A percentile compares a stretch with the other conserved stretches of the same genome.
phyloP scores from a whole-genome alignment of 1,284 basidiomycete species.

The Cutaneotrichosporon daszewskae region DNA sequence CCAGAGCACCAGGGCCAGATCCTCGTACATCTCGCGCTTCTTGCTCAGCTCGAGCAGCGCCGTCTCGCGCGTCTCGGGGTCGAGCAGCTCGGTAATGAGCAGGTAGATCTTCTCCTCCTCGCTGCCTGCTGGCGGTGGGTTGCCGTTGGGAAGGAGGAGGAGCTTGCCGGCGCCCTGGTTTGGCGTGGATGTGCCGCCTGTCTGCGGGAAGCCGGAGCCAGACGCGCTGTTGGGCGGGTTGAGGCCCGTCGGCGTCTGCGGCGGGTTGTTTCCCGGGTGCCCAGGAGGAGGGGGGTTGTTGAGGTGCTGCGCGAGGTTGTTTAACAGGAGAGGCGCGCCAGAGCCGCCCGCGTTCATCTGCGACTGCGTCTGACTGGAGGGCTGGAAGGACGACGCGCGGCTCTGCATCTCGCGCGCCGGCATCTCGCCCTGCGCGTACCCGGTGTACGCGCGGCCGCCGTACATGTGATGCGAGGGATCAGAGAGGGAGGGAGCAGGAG shows the following conservation, averaged over 20 bases:
- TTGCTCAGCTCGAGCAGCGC: conserved; percentile 95
- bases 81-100: conserved; percentile 52
- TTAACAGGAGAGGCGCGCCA: conserved; percentile 37
- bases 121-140: conserved; percentile 37
- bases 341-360: conserved; percentile 10
- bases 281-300: conserved; percentile 49
- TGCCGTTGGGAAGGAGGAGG: conserved; percentile 43
- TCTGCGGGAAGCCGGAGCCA: background rate
- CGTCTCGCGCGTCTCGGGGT: conserved; percentile 64
- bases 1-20: conserved; percentile 95
- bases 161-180: conserved; percentile 32
- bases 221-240: background rate
- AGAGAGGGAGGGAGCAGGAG: background rate
- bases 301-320: conserved; percentile 44
- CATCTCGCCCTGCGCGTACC: conserved; percentile 16
- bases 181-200: background rate
- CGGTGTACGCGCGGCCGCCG: conserved; percentile 14
- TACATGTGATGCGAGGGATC: conserved; percentile 9
- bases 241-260: background rate
- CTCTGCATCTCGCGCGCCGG: background rate
- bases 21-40: conserved; percentile 98
- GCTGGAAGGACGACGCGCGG: conserved; percentile 12
- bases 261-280: no score
- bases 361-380: conserved; percentile 7
- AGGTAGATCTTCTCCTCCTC: conserved; percentile 54